These are phyloP conservation scores for Besnoitia besnoiti DNA, from an alignment of 169 alveolate species.

Conservation along the genomic window DNA sequence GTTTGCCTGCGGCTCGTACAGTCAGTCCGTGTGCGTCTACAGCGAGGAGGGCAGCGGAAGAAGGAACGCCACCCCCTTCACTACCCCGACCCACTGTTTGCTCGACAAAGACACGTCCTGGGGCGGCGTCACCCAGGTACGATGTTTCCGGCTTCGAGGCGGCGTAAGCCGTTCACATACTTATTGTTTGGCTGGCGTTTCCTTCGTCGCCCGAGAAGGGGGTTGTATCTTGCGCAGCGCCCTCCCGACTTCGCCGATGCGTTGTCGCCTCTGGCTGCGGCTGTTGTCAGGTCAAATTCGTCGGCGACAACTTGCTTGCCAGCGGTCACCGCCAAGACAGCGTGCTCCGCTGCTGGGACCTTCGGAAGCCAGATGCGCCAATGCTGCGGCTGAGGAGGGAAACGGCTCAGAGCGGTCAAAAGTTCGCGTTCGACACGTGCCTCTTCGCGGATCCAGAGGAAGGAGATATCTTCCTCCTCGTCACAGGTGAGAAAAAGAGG, in stretches of 20 bases:
- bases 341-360: conserved; percentile 63
- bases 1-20: conserved; percentile 59
- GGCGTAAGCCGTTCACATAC: too few relatives aligned
- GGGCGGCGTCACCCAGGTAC: conserved; percentile 66
- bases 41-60: background rate
- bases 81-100: background rate
- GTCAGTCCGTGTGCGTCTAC: conserved; percentile 41
- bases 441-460: background rate
- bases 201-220: too few relatives aligned
- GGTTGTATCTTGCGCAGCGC: too few relatives aligned
- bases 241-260: too few relatives aligned
- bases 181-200: too few relatives aligned
- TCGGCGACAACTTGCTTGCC: conserved; percentile 29
- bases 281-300: conserved; percentile 48
- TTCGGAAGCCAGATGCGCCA: conserved; percentile 29
- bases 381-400: conserved; percentile 32
- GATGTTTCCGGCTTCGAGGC: too few relatives aligned
- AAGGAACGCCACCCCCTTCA: background rate
- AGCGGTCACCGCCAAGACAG: conserved; percentile 66
- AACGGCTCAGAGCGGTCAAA: conserved; percentile 22
- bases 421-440: conserved; percentile 8
- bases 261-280: background rate
- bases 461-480: background rate
- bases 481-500: background rate
- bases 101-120: conserved; percentile 29